Evolutionary conservation across 352 stramenopile species (phyloP).

Genomic region (Pythium chondricola): DNA sequence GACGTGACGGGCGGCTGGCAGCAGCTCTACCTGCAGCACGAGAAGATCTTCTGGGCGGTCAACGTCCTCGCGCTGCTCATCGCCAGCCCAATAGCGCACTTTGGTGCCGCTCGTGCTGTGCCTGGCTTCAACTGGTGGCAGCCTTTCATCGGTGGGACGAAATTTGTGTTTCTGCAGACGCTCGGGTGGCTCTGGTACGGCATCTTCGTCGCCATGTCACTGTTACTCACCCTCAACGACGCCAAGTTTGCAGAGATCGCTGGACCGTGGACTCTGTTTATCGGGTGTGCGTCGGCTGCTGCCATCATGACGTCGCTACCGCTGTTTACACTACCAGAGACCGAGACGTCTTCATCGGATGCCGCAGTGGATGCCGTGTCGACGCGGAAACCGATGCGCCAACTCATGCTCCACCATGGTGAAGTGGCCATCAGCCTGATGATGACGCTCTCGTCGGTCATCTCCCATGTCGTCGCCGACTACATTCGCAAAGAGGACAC

Average conservation of each 20-base stretch:
- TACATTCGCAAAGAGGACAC: constrained; percentile 22
- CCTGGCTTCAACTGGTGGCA: constrained; percentile 38
- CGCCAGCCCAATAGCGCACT: constrained; percentile 31
- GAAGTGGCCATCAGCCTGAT: constrained; percentile 36
- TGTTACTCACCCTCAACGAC: constrained; percentile 40
- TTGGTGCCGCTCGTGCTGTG: constrained; percentile 26
- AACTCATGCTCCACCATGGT: constrained; percentile 14
- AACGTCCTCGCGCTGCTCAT: constrained; percentile 27
- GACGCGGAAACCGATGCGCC: neutral
- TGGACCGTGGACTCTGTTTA: constrained; percentile 24
- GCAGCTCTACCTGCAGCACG: constrained; percentile 19
- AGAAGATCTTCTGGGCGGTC: constrained; percentile 35
- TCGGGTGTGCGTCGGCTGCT: constrained; percentile 22
- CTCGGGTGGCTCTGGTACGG: constrained; percentile 57
- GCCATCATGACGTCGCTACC: constrained; percentile 29
- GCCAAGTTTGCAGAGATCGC: constrained; percentile 19
- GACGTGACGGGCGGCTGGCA: neutral
- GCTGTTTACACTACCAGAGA: constrained; percentile 21
- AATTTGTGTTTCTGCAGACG: constrained; percentile 53
- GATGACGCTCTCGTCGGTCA: constrained; percentile 29
- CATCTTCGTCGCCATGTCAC: constrained; percentile 30
- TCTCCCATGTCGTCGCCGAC: constrained; percentile 34
- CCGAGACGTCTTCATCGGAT: neutral
- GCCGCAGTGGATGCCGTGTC: neutral
- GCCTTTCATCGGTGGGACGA: constrained; percentile 45